Base-by-base conservation (phyloP, 306 rosid genomes). In the Vigna trinervia region DNA sequence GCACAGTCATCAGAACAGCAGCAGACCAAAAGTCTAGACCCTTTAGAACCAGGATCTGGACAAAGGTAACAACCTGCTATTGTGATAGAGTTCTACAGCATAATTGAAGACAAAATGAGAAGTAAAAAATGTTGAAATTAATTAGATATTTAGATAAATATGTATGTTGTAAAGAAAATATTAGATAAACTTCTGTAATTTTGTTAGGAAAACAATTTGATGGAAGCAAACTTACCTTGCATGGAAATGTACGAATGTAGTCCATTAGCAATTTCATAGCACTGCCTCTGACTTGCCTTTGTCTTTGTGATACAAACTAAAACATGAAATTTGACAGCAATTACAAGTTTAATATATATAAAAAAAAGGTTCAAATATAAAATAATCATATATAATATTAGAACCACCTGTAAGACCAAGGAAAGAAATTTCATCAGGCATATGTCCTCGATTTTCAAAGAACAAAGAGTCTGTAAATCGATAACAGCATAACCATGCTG, bases 1-100 rank as follows among this genome's bases (percentile, higher is more conserved):
- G 89, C 88, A 78, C 80, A 80, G 65, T 87, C 85, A 52, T 89
- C 90, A 7, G 97, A 90, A 85, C 88, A 84, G 71, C 91, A 90
- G 61, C 91, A 92, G 65, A 90, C 94, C 81, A 95, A 58, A 76
- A 80, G 84, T 86, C 88, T 87, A 76, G 84, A 86, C 75, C 97
- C 97, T 77, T 43, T 87, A 50, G 97, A 92, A 72, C 97, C 91
- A 5, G 99, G 97, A 78, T 90, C 91, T 5, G 97, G 99, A 82
- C 94, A 90, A 70, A 95, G 92, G 88, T 90, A 95, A 81, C 99
- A 95, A 46, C 97, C 99, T 52, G 91, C 99, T 5, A 85, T 96
- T 14, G 96, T 95, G 51, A 92, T 78, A 71, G 97, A 95, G 34
- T 87, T 92, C 99, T 95, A 58, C 76, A 81, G n/a, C 56, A 69